A percentile compares a stretch with the other conserved stretches of the same genome.
These are phyloP conservation scores for Meripilus lineatus DNA, from an alignment of 1,284 basidiomycete genomes.

Conservation along the genomic window DNA sequence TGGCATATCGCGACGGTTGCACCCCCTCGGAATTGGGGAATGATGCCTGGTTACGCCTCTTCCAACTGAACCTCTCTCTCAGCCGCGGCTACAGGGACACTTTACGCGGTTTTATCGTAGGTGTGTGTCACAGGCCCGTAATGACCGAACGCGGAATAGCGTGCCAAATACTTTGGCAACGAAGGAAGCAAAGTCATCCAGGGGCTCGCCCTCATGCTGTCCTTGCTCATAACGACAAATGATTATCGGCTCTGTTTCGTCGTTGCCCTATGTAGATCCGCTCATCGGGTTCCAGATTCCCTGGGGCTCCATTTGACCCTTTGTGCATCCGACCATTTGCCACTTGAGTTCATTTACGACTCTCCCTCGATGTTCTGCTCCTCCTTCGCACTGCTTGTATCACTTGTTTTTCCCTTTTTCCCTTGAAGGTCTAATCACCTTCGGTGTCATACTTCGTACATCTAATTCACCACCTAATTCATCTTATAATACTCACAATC, in stretches of 20 bases:
- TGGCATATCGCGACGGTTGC: too few species aligned
- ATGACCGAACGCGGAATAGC: slow-evolving; percentile 9
- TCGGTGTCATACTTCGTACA: slow-evolving; percentile 22
- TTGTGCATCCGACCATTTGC: slow-evolving; percentile 2
- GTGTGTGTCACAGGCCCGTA: slow-evolving; percentile 7
- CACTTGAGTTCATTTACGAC: slow-evolving; percentile 1
- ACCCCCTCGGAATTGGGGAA: too few species aligned
- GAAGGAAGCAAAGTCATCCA: slow-evolving; percentile 9
- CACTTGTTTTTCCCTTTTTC: slow-evolving; percentile 10
- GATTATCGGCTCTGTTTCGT: slow-evolving; percentile 10
- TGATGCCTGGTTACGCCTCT: too few species aligned
- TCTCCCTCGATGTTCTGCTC: slow-evolving; percentile 5
- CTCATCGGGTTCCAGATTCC: slow-evolving; percentile 5
- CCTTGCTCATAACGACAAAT: slow-evolving; percentile 9
- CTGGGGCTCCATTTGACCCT: not conserved
- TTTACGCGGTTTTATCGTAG: not conserved
- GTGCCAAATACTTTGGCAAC: slow-evolving; percentile 1
- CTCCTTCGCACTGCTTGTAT: slow-evolving; percentile 8
- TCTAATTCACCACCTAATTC: slow-evolving; percentile 26
- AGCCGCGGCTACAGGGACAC: too few species aligned
- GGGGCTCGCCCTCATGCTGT: slow-evolving; percentile 6
- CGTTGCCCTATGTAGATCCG: slow-evolving; percentile 6
- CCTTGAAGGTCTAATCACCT: slow-evolving; percentile 12
- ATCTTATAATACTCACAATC: slow-evolving; percentile 24
- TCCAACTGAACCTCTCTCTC: too few species aligned